Percentiles rank a stretch among this genome's conserved stretches.
Conservation (phyloP, 2,329 filamentous ascomycete species). For the Aureobasidium sp. region DNA sequence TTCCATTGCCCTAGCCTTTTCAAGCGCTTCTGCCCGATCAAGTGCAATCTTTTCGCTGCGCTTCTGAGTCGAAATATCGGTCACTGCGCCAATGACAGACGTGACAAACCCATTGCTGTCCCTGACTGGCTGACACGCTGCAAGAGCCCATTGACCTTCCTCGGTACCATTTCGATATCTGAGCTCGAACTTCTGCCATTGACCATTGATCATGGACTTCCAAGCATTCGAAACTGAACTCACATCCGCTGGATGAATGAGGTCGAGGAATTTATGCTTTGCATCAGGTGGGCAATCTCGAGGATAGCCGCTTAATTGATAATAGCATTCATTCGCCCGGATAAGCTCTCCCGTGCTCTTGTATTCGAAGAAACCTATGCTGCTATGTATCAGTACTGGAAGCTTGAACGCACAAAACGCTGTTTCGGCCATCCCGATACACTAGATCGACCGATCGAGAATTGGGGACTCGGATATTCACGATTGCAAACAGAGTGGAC, state of each 20-base stretch:
- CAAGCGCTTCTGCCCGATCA: slow-evolving; percentile 35
- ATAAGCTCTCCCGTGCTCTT: slow-evolving; percentile 1
- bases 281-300: neutral
- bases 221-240: neutral
- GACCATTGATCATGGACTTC: neutral
- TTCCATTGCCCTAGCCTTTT: slow-evolving; percentile 34
- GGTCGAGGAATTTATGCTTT: slow-evolving; percentile 7
- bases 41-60: slow-evolving; percentile 29
- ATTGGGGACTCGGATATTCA: too few species aligned
- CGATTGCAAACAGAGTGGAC: too few species aligned
- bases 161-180: neutral
- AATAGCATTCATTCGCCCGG: slow-evolving; percentile 1
- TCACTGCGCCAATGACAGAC: slow-evolving; percentile 21
- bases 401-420: too few species aligned
- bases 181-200: neutral
- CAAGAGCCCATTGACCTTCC: slow-evolving; percentile 3
- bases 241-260: neutral
- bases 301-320: slow-evolving; percentile 7
- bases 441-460: too few species aligned
- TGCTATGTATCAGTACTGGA: neutral
- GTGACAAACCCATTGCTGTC: slow-evolving; percentile 10
- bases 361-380: slow-evolving; percentile 8
- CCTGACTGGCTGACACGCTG: neutral
- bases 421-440: too few species aligned
- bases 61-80: slow-evolving; percentile 23